Conservation (phyloP, 2,329 filamentous ascomycete genomes). For the Fusarium marasasianum region DNA sequence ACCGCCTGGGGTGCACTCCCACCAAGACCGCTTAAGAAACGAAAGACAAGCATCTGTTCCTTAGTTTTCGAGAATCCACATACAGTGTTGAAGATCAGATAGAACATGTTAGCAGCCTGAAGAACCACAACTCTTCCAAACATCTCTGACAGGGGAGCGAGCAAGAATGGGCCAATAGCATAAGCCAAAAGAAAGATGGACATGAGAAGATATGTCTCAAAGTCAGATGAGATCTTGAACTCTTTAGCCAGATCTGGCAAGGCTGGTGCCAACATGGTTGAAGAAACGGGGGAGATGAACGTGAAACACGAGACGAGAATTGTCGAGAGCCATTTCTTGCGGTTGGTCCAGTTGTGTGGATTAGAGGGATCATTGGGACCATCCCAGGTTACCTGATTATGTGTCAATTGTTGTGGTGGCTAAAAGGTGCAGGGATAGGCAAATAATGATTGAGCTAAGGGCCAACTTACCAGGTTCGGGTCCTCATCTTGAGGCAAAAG, state of each 20-base stretch:
- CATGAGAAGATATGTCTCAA: constrained; percentile 61
- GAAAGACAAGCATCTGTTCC: constrained; percentile 58
- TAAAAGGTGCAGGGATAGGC: neutral
- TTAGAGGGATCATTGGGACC: constrained; percentile 54
- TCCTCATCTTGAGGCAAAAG: constrained; percentile 18
- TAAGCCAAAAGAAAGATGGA: constrained; percentile 69
- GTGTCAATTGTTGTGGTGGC: neutral
- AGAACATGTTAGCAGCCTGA: constrained; percentile 58
- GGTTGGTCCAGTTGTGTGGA: constrained; percentile 57
- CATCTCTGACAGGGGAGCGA: constrained; percentile 63
- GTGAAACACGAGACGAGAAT: constrained; percentile 54
- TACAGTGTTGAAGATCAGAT: constrained; percentile 63
- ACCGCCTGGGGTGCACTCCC: constrained; percentile 58
- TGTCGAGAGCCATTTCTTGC: constrained; percentile 49
- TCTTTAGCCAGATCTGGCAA: constrained; percentile 55
- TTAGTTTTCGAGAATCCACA: constrained; percentile 60
- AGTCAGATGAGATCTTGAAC: constrained; percentile 53
- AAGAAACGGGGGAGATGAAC: constrained; percentile 66
- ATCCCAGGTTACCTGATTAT: constrained; percentile 52
- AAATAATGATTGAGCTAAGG: too few species aligned
- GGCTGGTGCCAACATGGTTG: constrained; percentile 61
- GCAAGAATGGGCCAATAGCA: constrained; percentile 61
- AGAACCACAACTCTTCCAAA: constrained; percentile 58
- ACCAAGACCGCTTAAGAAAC: constrained; percentile 59
- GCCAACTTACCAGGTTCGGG: constrained; percentile 33